These are phyloP conservation scores for Parathielavia appendiculata DNA, from an alignment of 495 filamentous ascomycete genomes.

Conservation along the genomic window DNA sequence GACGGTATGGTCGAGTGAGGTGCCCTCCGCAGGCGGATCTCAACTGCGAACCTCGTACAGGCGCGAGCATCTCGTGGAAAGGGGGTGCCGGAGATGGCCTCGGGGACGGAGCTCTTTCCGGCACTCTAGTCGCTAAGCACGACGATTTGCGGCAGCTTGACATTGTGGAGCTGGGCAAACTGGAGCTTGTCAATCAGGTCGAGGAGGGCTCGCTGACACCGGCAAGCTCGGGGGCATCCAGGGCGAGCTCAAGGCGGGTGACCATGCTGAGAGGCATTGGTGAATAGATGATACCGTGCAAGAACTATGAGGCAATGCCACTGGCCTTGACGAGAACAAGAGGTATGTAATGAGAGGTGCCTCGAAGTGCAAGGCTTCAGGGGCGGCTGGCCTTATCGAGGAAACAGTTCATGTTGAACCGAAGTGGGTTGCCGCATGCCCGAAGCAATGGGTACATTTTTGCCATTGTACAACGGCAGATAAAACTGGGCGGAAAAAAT, in stretches of 20 bases:
- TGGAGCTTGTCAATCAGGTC: conserved; percentile 41
- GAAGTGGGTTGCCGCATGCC: conserved; percentile 6
- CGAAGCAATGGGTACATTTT: neutral
- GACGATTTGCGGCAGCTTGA: conserved; percentile 61
- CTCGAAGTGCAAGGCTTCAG: neutral
- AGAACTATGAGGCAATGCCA: neutral
- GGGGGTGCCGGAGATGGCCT: conserved; percentile 64
- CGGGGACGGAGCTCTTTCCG: conserved; percentile 70
- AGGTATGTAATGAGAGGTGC: no score
- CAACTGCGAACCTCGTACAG: conserved; percentile 66
- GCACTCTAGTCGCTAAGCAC: conserved; percentile 70
- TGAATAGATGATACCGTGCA: neutral
- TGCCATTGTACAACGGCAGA: neutral
- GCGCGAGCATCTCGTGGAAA: conserved; percentile 61
- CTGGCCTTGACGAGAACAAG: neutral
- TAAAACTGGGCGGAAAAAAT: neutral
- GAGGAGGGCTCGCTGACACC: conserved; percentile 33
- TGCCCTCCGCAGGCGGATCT: conserved; percentile 47
- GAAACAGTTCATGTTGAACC: neutral
- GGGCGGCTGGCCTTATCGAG: neutral
- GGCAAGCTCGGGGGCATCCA: conserved; percentile 36
- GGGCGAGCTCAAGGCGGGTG: conserved; percentile 28
- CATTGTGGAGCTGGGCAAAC: conserved; percentile 39
- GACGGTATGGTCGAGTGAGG: conserved; percentile 42
- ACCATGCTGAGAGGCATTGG: conserved; percentile 16